These are phyloP conservation scores for Suhomyces taliae DNA, from an alignment of 1,139 yeast genomes.

Conservation along the genomic window DNA sequence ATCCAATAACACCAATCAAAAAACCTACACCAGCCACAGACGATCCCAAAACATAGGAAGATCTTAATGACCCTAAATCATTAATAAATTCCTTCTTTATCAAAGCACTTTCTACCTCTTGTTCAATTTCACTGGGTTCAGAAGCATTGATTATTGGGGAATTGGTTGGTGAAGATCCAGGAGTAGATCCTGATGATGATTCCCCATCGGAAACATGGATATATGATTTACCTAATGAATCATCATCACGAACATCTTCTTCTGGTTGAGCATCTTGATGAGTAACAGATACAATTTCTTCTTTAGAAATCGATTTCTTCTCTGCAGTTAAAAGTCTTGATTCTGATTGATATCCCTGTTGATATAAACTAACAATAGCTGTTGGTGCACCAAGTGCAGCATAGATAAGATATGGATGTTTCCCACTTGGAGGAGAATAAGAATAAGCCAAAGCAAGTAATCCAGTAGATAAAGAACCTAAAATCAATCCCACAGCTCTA, in stretches of 20 bases:
- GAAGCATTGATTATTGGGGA: constrained; percentile 28
- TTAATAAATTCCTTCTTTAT: constrained; percentile 39
- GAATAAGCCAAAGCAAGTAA: constrained; percentile 45
- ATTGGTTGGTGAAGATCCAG: constrained; percentile 29
- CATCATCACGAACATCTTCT: constrained; percentile 20
- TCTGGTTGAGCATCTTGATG: constrained; percentile 1
- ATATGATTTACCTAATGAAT: constrained; percentile 50
- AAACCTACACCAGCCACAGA: constrained; percentile 45
- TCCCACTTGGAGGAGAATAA: constrained; percentile 42
- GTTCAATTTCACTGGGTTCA: constrained; percentile 27
- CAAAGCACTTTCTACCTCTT: constrained; percentile 43
- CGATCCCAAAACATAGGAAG: constrained; percentile 36
- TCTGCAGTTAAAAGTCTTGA: constrained; percentile 9
- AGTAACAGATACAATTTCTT: constrained; percentile 3
- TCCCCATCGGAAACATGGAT: constrained; percentile 50
- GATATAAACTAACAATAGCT: constrained; percentile 15
- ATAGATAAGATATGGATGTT: constrained; percentile 58
- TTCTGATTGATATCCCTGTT: constrained; percentile 11
- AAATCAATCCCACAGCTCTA: constrained; percentile 30
- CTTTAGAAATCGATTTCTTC: constrained; percentile 6
- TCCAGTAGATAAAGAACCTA: constrained; percentile 40
- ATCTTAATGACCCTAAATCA: constrained; percentile 31
- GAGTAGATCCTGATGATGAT: constrained; percentile 27
- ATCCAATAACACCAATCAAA: constrained; percentile 46
- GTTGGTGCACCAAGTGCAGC: constrained; percentile 52